phyloP scores from a whole-genome alignment of 768 basidiomycete species.

The Galerina marginata region DNA sequence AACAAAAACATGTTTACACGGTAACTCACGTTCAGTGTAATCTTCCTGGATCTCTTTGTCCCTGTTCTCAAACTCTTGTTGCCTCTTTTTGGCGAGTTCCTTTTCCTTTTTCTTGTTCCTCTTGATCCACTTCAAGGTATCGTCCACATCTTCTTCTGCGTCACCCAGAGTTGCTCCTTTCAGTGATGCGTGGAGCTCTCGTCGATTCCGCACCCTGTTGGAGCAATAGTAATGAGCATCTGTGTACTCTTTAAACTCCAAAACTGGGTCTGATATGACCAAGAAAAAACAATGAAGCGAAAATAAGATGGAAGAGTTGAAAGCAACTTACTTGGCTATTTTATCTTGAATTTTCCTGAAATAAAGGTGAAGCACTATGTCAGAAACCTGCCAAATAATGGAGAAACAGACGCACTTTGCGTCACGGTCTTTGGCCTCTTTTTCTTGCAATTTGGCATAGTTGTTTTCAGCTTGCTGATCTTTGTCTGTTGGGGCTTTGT shows the following conservation, averaged over 20 bases:
- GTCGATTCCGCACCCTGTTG: constrained; percentile 88
- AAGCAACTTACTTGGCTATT: constrained; percentile 86
- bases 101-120: constrained; percentile 89
- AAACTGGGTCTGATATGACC: constrained; percentile 44
- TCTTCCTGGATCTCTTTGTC: constrained; percentile 77
- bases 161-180: constrained; percentile 93
- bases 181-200: constrained; percentile 90
- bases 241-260: constrained; percentile 29
- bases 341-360: constrained; percentile 71
- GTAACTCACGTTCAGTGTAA: constrained; percentile 83
- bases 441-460: constrained; percentile 74
- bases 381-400: constrained; percentile 1
- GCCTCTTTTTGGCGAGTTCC: constrained; percentile 83
- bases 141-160: constrained; percentile 76
- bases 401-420: constrained; percentile 63
- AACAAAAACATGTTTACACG: background rate
- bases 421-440: constrained; percentile 72
- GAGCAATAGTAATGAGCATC: constrained; percentile 54
- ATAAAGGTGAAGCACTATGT: constrained; percentile 30
- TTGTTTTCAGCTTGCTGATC: constrained; percentile 90
- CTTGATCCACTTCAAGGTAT: constrained; percentile 91
- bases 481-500: constrained; percentile 68
- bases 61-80: constrained; percentile 83
- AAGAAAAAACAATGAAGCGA: constrained; percentile 51
- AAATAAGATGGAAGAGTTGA: constrained; percentile 20